A percentile compares a stretch with the other conserved stretches of the same genome.
phyloP scores from a whole-genome alignment of 345 rosid species.

The Alliaria petiolata region DNA sequence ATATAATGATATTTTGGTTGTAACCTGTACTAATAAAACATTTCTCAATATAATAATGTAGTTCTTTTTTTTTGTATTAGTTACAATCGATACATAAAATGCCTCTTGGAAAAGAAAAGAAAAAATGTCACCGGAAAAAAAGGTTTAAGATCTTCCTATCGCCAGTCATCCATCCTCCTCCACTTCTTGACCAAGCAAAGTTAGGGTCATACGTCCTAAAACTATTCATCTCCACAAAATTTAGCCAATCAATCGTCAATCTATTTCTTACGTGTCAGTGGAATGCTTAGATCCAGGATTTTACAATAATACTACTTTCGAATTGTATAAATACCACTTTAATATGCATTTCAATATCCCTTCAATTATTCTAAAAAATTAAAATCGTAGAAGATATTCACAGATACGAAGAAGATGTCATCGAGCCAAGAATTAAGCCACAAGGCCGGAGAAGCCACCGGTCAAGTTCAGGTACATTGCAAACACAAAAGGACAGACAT shows the following conservation, averaged over 20 bases:
- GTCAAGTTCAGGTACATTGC: slow-evolving; percentile 32
- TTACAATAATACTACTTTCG: neutral
- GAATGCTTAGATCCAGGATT: slow-evolving; percentile 10
- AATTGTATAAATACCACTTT: slow-evolving; percentile 23
- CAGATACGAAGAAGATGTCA: slow-evolving; percentile 23
- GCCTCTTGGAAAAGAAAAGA: too few species aligned
- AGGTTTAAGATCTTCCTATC: neutral
- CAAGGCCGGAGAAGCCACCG: slow-evolving; percentile 23
- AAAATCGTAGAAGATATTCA: too few species aligned
- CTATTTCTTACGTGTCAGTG: too few species aligned
- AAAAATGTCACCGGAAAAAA: neutral
- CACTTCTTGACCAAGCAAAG: slow-evolving; percentile 18
- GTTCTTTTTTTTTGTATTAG: too few species aligned
- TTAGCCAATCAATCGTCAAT: too few species aligned
- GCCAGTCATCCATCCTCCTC: neutral
- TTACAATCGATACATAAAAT: too few species aligned
- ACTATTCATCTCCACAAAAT: slow-evolving; percentile 23
- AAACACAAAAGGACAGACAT: too few species aligned
- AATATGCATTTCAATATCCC: neutral
- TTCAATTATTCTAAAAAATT: neutral
- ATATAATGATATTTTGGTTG: too few species aligned
- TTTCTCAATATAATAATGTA: too few species aligned
- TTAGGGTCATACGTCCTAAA: slow-evolving; percentile 13
- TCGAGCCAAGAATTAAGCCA: slow-evolving; percentile 28
- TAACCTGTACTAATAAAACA: too few species aligned